Percentiles rank a stretch among this genome's conserved stretches.
phyloP scores from a whole-genome alignment of 495 filamentous ascomycete species.

The Trichoderma reesei region DNA sequence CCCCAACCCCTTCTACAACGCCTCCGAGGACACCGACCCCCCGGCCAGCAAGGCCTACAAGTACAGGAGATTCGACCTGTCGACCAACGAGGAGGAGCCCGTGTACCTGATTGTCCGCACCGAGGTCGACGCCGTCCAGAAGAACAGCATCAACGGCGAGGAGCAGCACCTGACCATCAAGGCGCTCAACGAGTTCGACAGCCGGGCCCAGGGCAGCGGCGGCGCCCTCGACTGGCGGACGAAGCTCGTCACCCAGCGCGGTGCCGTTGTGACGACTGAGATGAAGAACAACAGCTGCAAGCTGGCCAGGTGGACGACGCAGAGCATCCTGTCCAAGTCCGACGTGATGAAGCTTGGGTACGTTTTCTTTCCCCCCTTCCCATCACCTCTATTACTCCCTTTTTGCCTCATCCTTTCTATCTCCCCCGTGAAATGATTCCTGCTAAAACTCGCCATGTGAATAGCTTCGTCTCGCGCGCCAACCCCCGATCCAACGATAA shows the following conservation, averaged over 20 bases:
- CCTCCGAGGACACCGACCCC: slow-evolving; percentile 82
- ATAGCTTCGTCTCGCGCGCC: slow-evolving; percentile 81
- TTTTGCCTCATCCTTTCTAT: slow-evolving; percentile 18
- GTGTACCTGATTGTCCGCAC: slow-evolving; percentile 86
- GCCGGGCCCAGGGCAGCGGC: slow-evolving; percentile 88
- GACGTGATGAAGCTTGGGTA: slow-evolving; percentile 97
- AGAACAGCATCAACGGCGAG: slow-evolving; percentile 79
- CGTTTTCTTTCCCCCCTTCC: slow-evolving; percentile 18
- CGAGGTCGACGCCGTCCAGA: slow-evolving; percentile 91
- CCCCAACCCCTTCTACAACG: slow-evolving; percentile 97
- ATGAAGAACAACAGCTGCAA: slow-evolving; percentile 99
- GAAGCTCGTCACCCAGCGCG: slow-evolving; percentile 85
- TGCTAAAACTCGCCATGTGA: no score
- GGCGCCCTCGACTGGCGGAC: slow-evolving; percentile 91
- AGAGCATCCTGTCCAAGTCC: slow-evolving; percentile 89
- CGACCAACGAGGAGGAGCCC: slow-evolving; percentile 84
- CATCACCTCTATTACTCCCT: background rate
- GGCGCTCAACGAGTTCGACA: slow-evolving; percentile 97
- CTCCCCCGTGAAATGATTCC: background rate
- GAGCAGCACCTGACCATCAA: slow-evolving; percentile 88
- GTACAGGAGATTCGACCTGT: slow-evolving; percentile 93
- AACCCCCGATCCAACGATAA: slow-evolving; percentile 82
- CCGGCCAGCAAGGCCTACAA: slow-evolving; percentile 94
- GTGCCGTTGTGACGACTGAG: slow-evolving; percentile 95
- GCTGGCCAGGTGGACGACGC: slow-evolving; percentile 91